These are phyloP conservation scores for Solanum piurae DNA, from an alignment of 257 asterid genomes.

Conservation along the genomic window DNA sequence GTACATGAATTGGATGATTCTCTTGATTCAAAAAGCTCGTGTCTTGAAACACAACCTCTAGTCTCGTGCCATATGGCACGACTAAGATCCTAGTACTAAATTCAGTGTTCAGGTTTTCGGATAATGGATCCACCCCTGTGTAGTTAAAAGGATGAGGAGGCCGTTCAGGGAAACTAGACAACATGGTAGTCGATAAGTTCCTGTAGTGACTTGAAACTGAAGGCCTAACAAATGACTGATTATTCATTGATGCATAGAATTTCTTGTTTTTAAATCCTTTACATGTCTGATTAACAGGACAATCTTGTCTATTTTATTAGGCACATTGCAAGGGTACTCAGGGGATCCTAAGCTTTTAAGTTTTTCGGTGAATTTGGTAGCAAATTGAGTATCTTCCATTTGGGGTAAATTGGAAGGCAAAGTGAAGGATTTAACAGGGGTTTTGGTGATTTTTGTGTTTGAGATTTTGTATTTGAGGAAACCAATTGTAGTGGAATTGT, in stretches of 20 bases:
- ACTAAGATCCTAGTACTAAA: conserved; percentile 39
- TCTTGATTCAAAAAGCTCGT: conserved; percentile 53
- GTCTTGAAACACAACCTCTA: conserved; percentile 63
- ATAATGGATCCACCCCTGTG: conserved; percentile 50
- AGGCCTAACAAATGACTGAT: conserved; percentile 56
- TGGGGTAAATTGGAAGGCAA: conserved; percentile 57
- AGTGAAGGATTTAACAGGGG: conserved; percentile 12
- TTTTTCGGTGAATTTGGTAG: conserved; percentile 22
- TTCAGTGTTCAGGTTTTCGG: conserved; percentile 54
- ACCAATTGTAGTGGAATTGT: conserved; percentile 60
- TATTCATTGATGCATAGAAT: conserved; percentile 69
- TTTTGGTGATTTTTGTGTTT: not conserved
- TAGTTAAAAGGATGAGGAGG: conserved; percentile 53
- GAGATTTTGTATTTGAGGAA: conserved; percentile 40
- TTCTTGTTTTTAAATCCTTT: conserved; percentile 43
- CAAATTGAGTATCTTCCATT: conserved; percentile 48
- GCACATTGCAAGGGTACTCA: conserved; percentile 62
- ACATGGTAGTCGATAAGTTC: conserved; percentile 4
- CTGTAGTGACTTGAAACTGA: conserved; percentile 36
- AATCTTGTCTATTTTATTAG: conserved; percentile 50
- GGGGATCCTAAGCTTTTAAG: conserved; percentile 49
- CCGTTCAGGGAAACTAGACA: conserved; percentile 39
- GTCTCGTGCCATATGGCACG: conserved; percentile 40
- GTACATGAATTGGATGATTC: conserved; percentile 75
- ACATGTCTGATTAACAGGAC: conserved; percentile 51